Base-by-base conservation (phyloP, 1,284 basidiomycete species). In the Naganishia cerealis region DNA sequence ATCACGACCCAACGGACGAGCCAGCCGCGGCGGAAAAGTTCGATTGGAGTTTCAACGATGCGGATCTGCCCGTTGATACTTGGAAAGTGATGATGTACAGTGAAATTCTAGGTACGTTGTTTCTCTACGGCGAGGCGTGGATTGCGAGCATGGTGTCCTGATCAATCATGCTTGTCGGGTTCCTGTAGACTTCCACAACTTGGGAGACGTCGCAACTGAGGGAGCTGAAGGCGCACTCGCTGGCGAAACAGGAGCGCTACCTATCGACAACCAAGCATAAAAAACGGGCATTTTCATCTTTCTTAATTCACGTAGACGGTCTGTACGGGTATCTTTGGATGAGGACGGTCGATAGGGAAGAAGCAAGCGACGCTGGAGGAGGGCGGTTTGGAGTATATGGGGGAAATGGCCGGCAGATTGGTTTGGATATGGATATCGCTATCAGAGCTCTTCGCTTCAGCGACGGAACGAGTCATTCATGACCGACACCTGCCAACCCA, bases 21-120 rank as follows among this genome's bases (percentile, higher is more conserved):
- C 95, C 96, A 6, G 89, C 90, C 53, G 92, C 95, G 9, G 87
- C 86, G 42, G 94, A 98, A 80, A 90, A 92, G 76, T 99, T 99
- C 76, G 95, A 99, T 81, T 99, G 95, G 95, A 91, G 89, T 76
- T 99, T 99, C 87, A 99, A 99, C 82, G 95, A 99, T 74, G 96
- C 96, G n/a, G 95, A 99, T 79, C 84, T 99, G 55, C 96, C 96
- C 0, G 92, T 99, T 33, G 95, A 99, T 79, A 97, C 93, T 3
- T 99, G 95, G 95, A 98, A 97, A 83, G 95, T 98, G 75, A 94
- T 94, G 92, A 94, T 94, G 92, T 94, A 94, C 83, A 89, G 87
- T 75, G 92, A 94, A 81, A 94, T 94, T 73, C 84, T 94, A n/a
- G 91, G 92, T 92, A 73, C 71, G 88, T 82, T 15, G 12, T 16